A percentile compares a stretch with the other conserved stretches of the same genome.
Evolutionary conservation across 164 flowering plant genomes (phyloP).

Genomic region (Taxillus chinensis): DNA sequence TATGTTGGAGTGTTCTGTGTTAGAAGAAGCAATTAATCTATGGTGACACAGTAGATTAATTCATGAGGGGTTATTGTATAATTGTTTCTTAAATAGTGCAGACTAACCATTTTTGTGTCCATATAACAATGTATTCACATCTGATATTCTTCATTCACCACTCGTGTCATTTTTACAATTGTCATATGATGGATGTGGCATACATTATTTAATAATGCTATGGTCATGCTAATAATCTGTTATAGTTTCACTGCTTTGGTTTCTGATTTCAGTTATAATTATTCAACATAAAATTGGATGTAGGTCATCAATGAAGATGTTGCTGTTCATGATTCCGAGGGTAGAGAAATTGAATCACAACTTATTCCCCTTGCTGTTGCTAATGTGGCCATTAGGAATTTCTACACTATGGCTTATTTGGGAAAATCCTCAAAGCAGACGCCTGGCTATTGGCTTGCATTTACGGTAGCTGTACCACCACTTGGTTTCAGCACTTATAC

Average conservation of each 20-base stretch:
- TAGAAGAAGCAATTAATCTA: too few relatives aligned
- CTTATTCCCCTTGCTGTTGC: slow-evolving; percentile 43
- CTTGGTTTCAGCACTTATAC: slow-evolving; percentile 82
- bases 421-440: slow-evolving; percentile 34
- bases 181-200: not conserved
- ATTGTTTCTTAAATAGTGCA: too few relatives aligned
- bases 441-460: slow-evolving; percentile 77
- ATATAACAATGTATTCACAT: too few relatives aligned
- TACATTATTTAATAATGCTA: not conserved
- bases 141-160: too few relatives aligned
- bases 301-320: slow-evolving; percentile 55
- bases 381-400: slow-evolving; percentile 35
- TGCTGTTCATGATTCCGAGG: slow-evolving; percentile 57
- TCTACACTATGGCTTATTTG: slow-evolving; percentile 57
- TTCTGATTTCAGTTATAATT: not conserved
- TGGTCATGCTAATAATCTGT: not conserved
- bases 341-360: slow-evolving; percentile 63
- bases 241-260: not conserved
- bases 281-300: slow-evolving; percentile 12
- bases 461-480: slow-evolving; percentile 76
- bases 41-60: too few relatives aligned
- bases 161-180: not conserved
- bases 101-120: too few relatives aligned
- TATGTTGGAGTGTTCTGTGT: too few relatives aligned
- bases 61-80: too few relatives aligned